A percentile compares a stretch with the other conserved stretches of the same genome.
These are phyloP conservation scores for Tetracentron sinense DNA, from an alignment of 164 flowering plant genomes.

Conservation along the genomic window DNA sequence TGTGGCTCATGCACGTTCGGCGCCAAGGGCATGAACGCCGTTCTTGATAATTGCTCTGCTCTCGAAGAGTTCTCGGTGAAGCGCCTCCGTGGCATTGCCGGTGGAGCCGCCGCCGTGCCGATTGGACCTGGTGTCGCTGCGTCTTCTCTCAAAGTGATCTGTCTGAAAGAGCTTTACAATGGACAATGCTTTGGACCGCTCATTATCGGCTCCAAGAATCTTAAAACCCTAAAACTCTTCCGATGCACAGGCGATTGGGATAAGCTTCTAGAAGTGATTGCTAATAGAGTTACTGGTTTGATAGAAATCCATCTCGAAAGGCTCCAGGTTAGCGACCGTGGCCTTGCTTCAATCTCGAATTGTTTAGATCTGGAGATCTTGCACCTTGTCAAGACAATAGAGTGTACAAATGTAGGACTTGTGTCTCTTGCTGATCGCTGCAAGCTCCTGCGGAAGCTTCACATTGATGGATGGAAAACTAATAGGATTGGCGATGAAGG, in stretches of 20 bases:
- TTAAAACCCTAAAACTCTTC: conserved; percentile 50
- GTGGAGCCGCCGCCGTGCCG: conserved; percentile 33
- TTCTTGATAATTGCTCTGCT: conserved; percentile 43
- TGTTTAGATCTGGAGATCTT: conserved; percentile 53
- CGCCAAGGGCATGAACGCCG: conserved; percentile 52
- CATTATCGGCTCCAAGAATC: conserved; percentile 48
- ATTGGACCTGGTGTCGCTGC: conserved; percentile 53
- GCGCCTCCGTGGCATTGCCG: conserved; percentile 54
- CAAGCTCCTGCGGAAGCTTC: conserved; percentile 64
- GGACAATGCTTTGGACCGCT: conserved; percentile 69
- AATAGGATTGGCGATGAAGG: conserved; percentile 79
- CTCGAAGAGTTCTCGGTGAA: conserved; percentile 73
- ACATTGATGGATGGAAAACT: conserved; percentile 82
- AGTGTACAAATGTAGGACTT: conserved; percentile 65
- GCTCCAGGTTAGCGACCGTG: conserved; percentile 68
- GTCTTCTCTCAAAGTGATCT: conserved; percentile 43
- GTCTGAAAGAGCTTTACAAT: conserved; percentile 64
- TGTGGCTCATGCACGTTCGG: conserved; percentile 72
- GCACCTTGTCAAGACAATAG: conserved; percentile 64
- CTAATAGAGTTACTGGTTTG: conserved; percentile 30
- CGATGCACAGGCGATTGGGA: conserved; percentile 89
- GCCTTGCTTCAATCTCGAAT: conserved; percentile 52
- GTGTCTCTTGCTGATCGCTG: conserved; percentile 47
- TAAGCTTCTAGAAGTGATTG: conserved; percentile 39
- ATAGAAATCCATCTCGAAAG: conserved; percentile 74